A percentile compares a stretch with the other conserved stretches of the same genome.
These are phyloP conservation scores for Calcarisporium arbuscula DNA, from an alignment of 2,329 filamentous ascomycete species.

Conservation along the genomic window DNA sequence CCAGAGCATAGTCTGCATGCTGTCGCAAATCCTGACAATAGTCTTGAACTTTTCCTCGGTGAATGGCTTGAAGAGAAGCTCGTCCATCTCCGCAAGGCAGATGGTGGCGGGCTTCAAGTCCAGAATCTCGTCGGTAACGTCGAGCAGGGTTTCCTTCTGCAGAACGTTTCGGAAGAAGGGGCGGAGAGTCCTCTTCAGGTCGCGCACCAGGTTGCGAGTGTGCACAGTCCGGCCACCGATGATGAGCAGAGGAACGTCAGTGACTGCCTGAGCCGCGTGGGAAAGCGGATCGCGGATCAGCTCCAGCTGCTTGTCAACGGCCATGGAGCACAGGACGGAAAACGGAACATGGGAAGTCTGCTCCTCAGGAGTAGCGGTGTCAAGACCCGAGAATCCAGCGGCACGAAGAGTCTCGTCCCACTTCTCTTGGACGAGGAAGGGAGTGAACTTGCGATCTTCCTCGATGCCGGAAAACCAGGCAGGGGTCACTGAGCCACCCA, in stretches of 20 bases:
- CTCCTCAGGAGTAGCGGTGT: slow-evolving; percentile 3
- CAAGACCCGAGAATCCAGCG: slow-evolving; percentile 10
- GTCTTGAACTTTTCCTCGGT: no score
- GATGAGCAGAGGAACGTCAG: not conserved
- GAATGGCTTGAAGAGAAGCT: not conserved
- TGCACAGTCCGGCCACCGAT: not conserved
- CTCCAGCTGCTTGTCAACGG: not conserved
- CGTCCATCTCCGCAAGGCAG: slow-evolving; percentile 2
- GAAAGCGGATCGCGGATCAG: not conserved
- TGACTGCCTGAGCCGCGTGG: not conserved
- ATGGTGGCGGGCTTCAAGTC: no score
- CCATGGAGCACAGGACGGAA: not conserved
- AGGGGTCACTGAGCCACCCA: slow-evolving; percentile 3
- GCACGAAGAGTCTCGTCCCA: slow-evolving; percentile 5
- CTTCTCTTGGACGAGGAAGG: not conserved
- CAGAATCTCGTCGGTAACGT: no score
- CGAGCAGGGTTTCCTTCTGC: no score
- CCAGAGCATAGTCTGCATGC: slow-evolving; percentile 1
- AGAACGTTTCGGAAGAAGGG: not conserved
- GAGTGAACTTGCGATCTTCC: slow-evolving; percentile 1
- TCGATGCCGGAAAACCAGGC: slow-evolving; percentile 8
- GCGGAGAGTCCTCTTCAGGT: not conserved
- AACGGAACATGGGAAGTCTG: not conserved
- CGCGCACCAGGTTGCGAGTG: not conserved
- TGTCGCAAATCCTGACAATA: no score